These are phyloP conservation scores for Yarrowia sp. DNA, from an alignment of 805 yeast genomes.

Conservation along the genomic window DNA sequence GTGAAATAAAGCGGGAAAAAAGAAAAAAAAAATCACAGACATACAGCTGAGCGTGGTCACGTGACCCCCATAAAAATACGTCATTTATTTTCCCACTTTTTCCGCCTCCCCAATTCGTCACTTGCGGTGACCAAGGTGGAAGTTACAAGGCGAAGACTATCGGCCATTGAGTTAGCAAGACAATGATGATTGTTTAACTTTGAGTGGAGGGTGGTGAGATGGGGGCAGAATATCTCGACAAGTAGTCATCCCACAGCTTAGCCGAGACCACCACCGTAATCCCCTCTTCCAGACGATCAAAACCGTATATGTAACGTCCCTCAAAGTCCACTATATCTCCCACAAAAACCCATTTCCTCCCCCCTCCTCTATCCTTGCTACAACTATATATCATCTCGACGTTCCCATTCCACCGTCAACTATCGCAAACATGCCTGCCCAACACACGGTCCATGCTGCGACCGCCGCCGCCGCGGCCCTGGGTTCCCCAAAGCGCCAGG, in stretches of 20 bases:
- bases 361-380: slow-evolving; percentile 2
- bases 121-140: background rate
- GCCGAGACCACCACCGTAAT: no score
- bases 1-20: background rate
- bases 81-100: background rate
- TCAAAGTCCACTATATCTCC: background rate
- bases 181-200: slow-evolving; percentile 29
- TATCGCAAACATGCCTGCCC: slow-evolving; percentile 8
- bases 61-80: no score
- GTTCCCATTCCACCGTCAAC: background rate
- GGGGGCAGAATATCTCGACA: background rate
- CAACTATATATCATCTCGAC: slow-evolving; percentile 11
- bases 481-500: slow-evolving; percentile 14
- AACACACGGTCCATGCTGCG: slow-evolving; percentile 28
- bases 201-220: background rate
- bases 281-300: background rate
- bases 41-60: background rate
- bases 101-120: background rate
- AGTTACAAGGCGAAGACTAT: background rate
- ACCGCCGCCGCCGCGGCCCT: slow-evolving; percentile 37
- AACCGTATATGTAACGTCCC: background rate
- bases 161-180: slow-evolving; percentile 37
- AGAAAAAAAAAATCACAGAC: background rate
- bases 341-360: no score
- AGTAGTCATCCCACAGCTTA: no score